Evolutionary conservation across 2,329 filamentous ascomycete species (phyloP).

Genomic region (Teratosphaeria pseudoeucalypti): DNA sequence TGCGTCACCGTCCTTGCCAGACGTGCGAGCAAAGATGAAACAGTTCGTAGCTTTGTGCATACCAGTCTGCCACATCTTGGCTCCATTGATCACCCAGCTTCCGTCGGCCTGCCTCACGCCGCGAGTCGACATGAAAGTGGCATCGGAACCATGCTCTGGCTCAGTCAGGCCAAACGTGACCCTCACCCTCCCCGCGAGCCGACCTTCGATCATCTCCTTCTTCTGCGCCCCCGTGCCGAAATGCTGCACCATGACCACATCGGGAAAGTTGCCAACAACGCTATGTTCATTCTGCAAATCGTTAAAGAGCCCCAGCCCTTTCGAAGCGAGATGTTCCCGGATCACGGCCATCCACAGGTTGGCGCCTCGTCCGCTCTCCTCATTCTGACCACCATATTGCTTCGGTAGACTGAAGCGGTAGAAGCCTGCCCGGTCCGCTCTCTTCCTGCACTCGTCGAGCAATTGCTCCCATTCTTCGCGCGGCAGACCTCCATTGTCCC

Average conservation of each 20-base stretch:
- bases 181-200: conserved; percentile 43
- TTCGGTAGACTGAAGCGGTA: conserved; percentile 48
- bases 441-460: conserved; percentile 36
- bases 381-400: conserved; percentile 45
- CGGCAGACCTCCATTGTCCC: conserved; percentile 48
- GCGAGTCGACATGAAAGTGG: conserved; percentile 50
- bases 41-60: conserved; percentile 53
- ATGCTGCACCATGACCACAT: conserved; percentile 51
- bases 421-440: conserved; percentile 51
- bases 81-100: conserved; percentile 45
- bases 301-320: conserved; percentile 51
- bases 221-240: conserved; percentile 49
- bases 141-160: conserved; percentile 51
- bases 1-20: conserved; percentile 41
- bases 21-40: conserved; percentile 51
- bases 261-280: conserved; percentile 53
- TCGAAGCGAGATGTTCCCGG: conserved; percentile 48
- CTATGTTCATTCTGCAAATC: conserved; percentile 55
- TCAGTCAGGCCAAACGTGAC: conserved; percentile 55
- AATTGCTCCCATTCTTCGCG: conserved; percentile 49
- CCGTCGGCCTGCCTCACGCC: conserved; percentile 38
- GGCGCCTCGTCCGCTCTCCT: conserved; percentile 31
- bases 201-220: conserved; percentile 41
- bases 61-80: conserved; percentile 57
- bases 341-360: conserved; percentile 57